phyloP scores from a whole-genome alignment of 306 rosid species.

The Begonia masoniana region DNA sequence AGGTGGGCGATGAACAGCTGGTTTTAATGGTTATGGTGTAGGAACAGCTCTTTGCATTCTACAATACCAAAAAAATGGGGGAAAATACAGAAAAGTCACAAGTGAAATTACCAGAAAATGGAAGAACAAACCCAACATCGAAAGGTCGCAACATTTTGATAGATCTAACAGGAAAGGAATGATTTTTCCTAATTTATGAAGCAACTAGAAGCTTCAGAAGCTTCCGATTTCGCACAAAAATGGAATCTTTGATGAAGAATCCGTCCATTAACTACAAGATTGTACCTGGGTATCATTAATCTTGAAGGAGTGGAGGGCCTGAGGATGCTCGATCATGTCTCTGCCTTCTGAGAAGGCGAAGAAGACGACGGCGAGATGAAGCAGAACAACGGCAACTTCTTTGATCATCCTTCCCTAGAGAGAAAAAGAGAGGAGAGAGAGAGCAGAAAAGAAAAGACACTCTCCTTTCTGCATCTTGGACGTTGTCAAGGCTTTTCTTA shows the following conservation, averaged over 20 bases:
- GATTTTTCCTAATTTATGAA: background rate
- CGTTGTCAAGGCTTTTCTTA: too few relatives aligned
- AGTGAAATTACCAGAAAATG: background rate
- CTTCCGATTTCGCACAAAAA: background rate
- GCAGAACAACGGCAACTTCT: constrained; percentile 11
- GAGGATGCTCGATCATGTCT: constrained; percentile 18
- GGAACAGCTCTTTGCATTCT: constrained; percentile 42
- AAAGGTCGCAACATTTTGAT: background rate
- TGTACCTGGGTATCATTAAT: constrained; percentile 27
- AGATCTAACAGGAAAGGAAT: background rate
- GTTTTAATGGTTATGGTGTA: constrained; percentile 52
- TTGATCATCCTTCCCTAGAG: background rate
- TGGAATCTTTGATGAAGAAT: background rate
- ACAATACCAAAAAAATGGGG: constrained; percentile 3
- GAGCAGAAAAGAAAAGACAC: too few relatives aligned
- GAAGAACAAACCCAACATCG: background rate
- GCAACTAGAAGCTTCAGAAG: background rate
- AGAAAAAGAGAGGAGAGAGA: background rate
- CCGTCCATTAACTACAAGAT: background rate
- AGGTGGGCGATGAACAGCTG: constrained; percentile 57
- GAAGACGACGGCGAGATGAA: constrained; percentile 13
- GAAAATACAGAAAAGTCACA: background rate
- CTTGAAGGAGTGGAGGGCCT: constrained; percentile 26
- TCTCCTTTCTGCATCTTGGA: too few relatives aligned
- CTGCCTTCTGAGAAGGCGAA: constrained; percentile 20